Evolutionary conservation across 176 grass and related monocot genomes (phyloP).

Genomic region (Triticum timopheevii): DNA sequence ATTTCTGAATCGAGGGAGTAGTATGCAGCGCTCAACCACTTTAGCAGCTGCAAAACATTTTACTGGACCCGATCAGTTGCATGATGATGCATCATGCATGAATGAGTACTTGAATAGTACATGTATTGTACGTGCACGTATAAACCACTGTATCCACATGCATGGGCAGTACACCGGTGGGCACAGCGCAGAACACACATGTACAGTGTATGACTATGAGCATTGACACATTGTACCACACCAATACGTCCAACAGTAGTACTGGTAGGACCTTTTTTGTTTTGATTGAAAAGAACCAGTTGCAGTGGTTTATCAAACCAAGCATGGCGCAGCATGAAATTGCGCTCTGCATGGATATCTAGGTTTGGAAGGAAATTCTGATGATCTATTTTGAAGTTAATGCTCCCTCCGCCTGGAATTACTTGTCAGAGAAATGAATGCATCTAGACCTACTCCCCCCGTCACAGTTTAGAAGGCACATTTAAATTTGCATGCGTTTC

Average conservation of each 20-base stretch:
- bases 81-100: background rate
- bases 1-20: too few species aligned
- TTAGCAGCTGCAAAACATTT: background rate
- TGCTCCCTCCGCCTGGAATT: too few species aligned
- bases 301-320: background rate
- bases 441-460: too few species aligned
- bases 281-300: too few species aligned
- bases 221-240: background rate
- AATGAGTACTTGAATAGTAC: too few species aligned
- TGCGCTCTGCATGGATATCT: background rate
- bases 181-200: background rate
- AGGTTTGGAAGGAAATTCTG: too few species aligned
- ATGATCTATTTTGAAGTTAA: background rate
- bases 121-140: background rate
- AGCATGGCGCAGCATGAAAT: background rate
- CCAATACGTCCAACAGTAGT: too few species aligned
- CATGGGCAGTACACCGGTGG: background rate
- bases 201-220: background rate
- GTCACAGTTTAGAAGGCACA: too few species aligned
- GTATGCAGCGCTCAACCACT: background rate
- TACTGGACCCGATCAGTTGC: background rate
- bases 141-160: background rate
- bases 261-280: too few species aligned
- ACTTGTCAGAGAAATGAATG: too few species aligned
- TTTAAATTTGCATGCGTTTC: too few species aligned